These are phyloP conservation scores for Boletus coccyginus DNA, from an alignment of 768 basidiomycete genomes.

Conservation along the genomic window DNA sequence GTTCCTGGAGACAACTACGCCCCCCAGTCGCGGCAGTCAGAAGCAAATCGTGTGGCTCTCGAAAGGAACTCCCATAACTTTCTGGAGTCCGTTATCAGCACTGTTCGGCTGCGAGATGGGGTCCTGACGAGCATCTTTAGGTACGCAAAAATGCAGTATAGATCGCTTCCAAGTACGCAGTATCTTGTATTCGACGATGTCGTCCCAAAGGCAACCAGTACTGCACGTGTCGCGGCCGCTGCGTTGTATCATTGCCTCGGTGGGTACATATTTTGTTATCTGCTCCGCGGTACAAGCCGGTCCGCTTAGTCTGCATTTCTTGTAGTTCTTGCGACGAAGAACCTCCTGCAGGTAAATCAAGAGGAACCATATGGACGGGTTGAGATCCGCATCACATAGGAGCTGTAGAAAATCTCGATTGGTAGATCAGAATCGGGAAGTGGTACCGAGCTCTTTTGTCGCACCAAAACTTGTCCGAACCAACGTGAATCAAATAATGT, in stretches of 20 bases:
- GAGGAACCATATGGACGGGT: conserved; percentile 56
- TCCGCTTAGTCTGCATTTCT: not conserved
- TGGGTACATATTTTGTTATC: conserved; percentile 29
- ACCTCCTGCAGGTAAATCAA: conserved; percentile 62
- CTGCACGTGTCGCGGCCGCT: conserved; percentile 73
- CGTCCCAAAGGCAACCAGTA: conserved; percentile 63
- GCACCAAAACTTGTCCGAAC: conserved; percentile 4
- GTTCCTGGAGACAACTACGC: conserved; percentile 28
- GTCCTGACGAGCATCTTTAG: conserved; percentile 36
- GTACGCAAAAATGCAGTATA: conserved; percentile 75
- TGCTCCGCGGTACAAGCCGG: not conserved
- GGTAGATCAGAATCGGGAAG: not conserved
- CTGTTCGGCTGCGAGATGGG: not conserved
- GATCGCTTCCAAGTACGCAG: conserved; percentile 48
- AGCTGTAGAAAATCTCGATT: not conserved
- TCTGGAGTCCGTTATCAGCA: conserved; percentile 53
- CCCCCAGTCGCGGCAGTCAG: conserved; percentile 53
- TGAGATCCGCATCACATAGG: conserved; percentile 37
- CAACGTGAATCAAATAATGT: not conserved
- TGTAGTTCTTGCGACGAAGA: conserved; percentile 75
- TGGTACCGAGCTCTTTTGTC: not conserved
- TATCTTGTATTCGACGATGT: conserved; percentile 62
- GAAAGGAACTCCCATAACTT: conserved; percentile 81
- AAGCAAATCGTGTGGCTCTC: conserved; percentile 53
- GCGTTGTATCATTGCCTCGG: conserved; percentile 87